Evolutionary conservation across 768 basidiomycete species (phyloP), one percentile per base, ranked within the genome.

Genomic region (Imleria badia): DNA sequence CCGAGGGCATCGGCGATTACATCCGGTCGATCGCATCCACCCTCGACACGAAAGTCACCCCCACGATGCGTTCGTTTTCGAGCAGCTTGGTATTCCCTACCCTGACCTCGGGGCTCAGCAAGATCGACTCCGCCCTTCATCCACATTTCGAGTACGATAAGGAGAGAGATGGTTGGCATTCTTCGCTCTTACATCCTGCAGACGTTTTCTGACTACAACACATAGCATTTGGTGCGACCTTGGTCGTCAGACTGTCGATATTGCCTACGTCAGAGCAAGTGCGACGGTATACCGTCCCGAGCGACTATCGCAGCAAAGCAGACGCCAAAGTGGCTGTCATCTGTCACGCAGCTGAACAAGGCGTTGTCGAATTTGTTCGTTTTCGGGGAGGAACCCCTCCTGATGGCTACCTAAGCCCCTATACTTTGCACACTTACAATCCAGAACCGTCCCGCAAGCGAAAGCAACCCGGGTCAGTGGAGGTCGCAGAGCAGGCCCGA

Each of bases 261-360:
- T 48, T 69, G 3, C 60, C 72, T 1, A 47, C 60, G 15, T 44
- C 69, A 20, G 73, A 70, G 1, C 73, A 79, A 48, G 59, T 69
- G n/a, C 74, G 73, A 31, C 67, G 66, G 48, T 89, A 80, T 64
- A 65, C 67, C 0, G 80, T 79, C 9, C 69, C 76, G 8, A 65
- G 72, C 10, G 76, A 81, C 53, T 87, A 85, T 64, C 74, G 78
- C 39, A 79, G 72, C 29, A 84, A 83, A 60, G 72, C 73, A 15
- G 87, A 89, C 56, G 87, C 87, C 6, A 86, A 80, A 65, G 71
- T 76, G 15, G 85, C 82, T 14, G 85, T 80, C 12, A 71, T 78
- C 1, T 75, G 74, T 50, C 67, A 69, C 3, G 87, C 85, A 3
- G 80, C 77, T 15, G 72, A 82, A 56, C 67, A 78, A 56, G 86